These are phyloP conservation scores for Fusarium virguliforme DNA, from an alignment of 2,329 filamentous ascomycete species.

Conservation along the genomic window DNA sequence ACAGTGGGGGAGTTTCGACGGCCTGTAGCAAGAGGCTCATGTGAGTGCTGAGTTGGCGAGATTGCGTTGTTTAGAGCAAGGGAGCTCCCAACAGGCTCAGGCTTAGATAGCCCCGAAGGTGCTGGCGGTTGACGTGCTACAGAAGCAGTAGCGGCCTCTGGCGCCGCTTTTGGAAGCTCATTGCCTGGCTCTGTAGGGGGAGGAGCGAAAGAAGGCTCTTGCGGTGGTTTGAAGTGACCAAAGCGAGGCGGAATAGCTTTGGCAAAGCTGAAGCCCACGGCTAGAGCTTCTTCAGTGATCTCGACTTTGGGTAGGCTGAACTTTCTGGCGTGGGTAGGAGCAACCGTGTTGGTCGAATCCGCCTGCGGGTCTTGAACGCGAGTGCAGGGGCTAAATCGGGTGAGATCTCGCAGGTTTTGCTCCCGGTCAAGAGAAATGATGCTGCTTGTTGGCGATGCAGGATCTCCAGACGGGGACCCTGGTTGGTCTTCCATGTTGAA, in stretches of 20 bases:
- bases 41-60: too few relatives aligned
- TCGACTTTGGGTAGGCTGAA: conserved; percentile 40
- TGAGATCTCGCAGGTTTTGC: conserved; percentile 30
- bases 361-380: conserved; percentile 29
- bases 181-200: background rate
- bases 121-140: background rate
- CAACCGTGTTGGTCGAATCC: background rate
- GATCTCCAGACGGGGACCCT: background rate
- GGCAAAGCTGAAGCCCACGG: conserved; percentile 46
- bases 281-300: conserved; percentile 44
- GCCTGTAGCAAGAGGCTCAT: too few relatives aligned
- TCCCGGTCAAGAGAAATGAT: conserved; percentile 24
- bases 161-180: background rate
- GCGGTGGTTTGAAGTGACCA: conserved; percentile 44
- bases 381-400: conserved; percentile 24
- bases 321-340: conserved; percentile 21
- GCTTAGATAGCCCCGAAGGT: conserved; percentile 41
- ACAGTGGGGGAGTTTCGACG: background rate
- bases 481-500: conserved; percentile 26
- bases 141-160: background rate
- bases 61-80: too few relatives aligned
- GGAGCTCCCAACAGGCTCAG: conserved; percentile 23
- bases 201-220: too few relatives aligned
- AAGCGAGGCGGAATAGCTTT: conserved; percentile 41
- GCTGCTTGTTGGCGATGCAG: conserved; percentile 13